Base-by-base conservation (phyloP, 305 asterid species). In the Coffea humblotiana region DNA sequence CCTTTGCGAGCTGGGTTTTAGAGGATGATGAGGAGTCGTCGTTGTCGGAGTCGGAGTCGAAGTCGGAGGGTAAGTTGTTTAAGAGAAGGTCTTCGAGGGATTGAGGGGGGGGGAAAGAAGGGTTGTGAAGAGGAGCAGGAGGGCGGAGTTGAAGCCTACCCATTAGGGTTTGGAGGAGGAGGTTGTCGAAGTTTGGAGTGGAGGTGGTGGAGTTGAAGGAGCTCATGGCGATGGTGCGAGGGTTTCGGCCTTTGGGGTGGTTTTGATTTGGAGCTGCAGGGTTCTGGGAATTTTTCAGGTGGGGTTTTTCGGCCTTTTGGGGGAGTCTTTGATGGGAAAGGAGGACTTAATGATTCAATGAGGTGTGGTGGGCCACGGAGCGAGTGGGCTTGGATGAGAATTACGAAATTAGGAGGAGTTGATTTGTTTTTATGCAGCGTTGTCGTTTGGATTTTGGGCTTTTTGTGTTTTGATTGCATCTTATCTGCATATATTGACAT, bases 161-260 rank as follows among this genome's bases (percentile, higher is more conserved):
- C 97, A 94, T 87, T 61, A 96, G 94, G 81, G 97, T 87, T 49
- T 91, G 97, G 72, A 94, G 90, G 73, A 96, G 90, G 80, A 94
- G 97, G 84, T 85, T 94, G 85, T 94, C 97, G 91, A 93, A 93
- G 84, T 90, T 91, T 4, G 98, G 97, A 68, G 91, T 89, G 84
- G 97, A 94, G 72, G 92, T 92, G 84, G 90, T 18, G 82, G 86
- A 69, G 80, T 77, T 83, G 82, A 65, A 84, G 72, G 88, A 81
- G 76, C 82, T 86, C 90, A 86, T 88, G 88, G 84, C 56, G 81
- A n/a, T 68, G 86, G 76, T 48, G 21, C 40, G 75, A 37, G 82
- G 88, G 83, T 86, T 83, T 82, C 74, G 58, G 40, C 64, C 64
- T 58, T 58, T 58, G 12, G 64, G 12, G 12, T 11, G 0, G 6